Evolutionary conservation across 1,139 yeast genomes (phyloP).

Genomic region (Sugiyamaella novakii): DNA sequence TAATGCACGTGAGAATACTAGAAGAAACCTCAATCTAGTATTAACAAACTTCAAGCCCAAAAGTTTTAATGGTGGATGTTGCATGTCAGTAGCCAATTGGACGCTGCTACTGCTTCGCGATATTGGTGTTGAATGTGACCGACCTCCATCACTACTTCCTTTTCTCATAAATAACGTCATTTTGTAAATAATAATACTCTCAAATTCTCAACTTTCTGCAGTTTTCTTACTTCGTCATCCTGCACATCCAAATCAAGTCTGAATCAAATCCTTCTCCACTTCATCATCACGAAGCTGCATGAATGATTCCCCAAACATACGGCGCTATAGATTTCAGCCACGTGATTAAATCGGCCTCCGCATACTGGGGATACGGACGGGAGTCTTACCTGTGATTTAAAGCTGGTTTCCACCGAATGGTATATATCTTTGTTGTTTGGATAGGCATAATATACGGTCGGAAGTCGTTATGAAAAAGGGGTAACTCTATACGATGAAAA

Average conservation of each 20-base stretch:
- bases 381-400: too few relatives aligned
- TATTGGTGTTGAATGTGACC: slow-evolving; percentile 25
- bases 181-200: too few relatives aligned
- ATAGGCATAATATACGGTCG: too few relatives aligned
- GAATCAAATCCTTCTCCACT: slow-evolving; percentile 8
- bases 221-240: background rate
- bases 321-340: slow-evolving; percentile 2
- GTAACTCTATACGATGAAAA: too few relatives aligned
- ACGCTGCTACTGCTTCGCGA: slow-evolving; percentile 26
- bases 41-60: slow-evolving; percentile 68
- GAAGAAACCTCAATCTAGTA: slow-evolving; percentile 73
- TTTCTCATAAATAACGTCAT: slow-evolving; percentile 15
- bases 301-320: background rate
- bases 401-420: too few relatives aligned
- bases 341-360: too few relatives aligned
- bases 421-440: too few relatives aligned
- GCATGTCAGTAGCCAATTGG: slow-evolving; percentile 23
- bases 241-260: background rate
- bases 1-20: slow-evolving; percentile 47
- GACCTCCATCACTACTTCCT: slow-evolving; percentile 3
- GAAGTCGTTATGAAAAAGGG: too few relatives aligned
- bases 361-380: too few relatives aligned
- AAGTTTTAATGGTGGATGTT: slow-evolving; percentile 47
- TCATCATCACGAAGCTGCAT: background rate
- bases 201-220: too few relatives aligned